phyloP scores from a whole-genome alignment of 495 filamentous ascomycete species.

The Lophiostoma macrostomum region DNA sequence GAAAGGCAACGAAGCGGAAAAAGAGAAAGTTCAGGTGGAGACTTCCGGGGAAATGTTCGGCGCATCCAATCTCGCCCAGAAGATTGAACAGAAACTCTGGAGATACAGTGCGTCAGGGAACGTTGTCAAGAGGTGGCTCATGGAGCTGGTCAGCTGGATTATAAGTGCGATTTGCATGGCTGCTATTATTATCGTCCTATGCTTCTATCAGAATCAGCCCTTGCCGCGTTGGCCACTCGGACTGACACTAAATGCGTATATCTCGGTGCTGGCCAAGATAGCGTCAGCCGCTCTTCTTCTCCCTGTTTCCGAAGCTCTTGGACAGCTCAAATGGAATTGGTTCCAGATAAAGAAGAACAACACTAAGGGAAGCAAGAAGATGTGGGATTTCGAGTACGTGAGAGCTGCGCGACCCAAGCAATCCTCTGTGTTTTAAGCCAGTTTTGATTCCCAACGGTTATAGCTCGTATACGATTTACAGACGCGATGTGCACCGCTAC shows the following conservation, averaged over 20 bases:
- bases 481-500: too few species aligned
- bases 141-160: slow-evolving; percentile 26
- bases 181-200: slow-evolving; percentile 13
- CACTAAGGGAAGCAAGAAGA: slow-evolving; percentile 4
- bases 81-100: slow-evolving; percentile 20
- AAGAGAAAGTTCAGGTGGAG: slow-evolving; percentile 1
- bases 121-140: slow-evolving; percentile 19
- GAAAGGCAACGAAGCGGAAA: neutral
- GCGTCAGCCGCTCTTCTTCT: slow-evolving; percentile 6
- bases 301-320: slow-evolving; percentile 14
- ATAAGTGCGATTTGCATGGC: slow-evolving; percentile 23
- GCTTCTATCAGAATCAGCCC: slow-evolving; percentile 5
- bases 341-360: slow-evolving; percentile 5
- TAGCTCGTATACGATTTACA: too few species aligned
- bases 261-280: slow-evolving; percentile 7
- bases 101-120: slow-evolving; percentile 15
- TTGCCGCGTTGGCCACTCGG: slow-evolving; percentile 8
- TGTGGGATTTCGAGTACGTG: slow-evolving; percentile 13
- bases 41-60: neutral
- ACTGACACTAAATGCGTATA: slow-evolving; percentile 8
- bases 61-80: slow-evolving; percentile 14
- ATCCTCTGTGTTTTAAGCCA: neutral
- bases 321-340: slow-evolving; percentile 8
- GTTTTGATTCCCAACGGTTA: neutral
- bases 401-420: neutral